Conservation (phyloP, 129 eudicot genomes). For the Gnaphalium uliginosum region DNA sequence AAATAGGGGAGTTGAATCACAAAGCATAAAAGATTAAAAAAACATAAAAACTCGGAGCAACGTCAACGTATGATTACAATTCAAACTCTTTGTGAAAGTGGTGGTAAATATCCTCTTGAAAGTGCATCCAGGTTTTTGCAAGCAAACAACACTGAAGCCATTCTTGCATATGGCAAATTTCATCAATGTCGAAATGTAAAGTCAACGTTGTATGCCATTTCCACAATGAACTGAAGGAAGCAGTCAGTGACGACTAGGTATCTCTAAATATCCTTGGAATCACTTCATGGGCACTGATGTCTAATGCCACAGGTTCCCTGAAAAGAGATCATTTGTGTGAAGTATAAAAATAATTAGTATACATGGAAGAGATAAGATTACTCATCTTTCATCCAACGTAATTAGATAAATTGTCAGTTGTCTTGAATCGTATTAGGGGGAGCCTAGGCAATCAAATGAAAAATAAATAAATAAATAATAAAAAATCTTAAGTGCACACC, state of each 20-base stretch:
- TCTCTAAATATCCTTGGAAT: constrained; percentile 78
- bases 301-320: constrained; percentile 93
- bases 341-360: neutral
- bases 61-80: neutral
- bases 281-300: constrained; percentile 73
- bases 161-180: constrained; percentile 10
- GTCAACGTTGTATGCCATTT: neutral
- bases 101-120: neutral
- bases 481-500: too few relatives aligned
- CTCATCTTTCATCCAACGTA: too few relatives aligned
- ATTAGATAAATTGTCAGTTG: too few relatives aligned
- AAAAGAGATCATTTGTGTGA: constrained; percentile 8
- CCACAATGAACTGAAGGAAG: neutral
- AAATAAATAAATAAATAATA: too few relatives aligned
- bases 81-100: neutral
- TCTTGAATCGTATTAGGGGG: too few relatives aligned
- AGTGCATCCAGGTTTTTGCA: constrained; percentile 4
- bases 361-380: too few relatives aligned
- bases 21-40: neutral
- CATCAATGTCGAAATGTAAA: constrained; percentile 18
- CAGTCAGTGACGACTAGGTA: constrained; percentile 26
- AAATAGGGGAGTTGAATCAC: neutral
- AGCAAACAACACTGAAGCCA: neutral
- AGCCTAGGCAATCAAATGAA: too few relatives aligned
- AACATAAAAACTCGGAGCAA: neutral